Base-by-base conservation (phyloP, 225 moss, liverwort and hornwort genomes). In the Pseudisothecium myosuroides region DNA sequence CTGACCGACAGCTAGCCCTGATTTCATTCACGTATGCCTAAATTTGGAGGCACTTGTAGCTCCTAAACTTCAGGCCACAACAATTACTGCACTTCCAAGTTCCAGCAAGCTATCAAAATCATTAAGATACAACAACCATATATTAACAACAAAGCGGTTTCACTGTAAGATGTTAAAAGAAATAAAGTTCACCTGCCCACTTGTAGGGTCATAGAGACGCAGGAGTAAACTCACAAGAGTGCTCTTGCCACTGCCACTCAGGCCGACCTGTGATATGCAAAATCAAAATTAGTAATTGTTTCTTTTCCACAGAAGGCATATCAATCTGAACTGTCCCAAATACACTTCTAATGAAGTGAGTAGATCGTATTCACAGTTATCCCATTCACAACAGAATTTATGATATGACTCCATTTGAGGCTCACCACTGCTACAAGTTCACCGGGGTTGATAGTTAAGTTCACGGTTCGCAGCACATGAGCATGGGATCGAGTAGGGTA, bases 181-280 rank as follows among this genome's bases (percentile, higher is more conserved):
- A 78, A 87, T 60, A 61, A 60, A 52, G 27, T 83, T 84, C 83
- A 98, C 98, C 97, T 97, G 96, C 77, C 98, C 98, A 90, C 87
- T 91, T 84, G 92, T 91, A 52, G 99, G 99, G 88, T 99, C 99
- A 84, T 99, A 99, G 71, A 94, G 96, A 83, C 97, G 94, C 41
- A 99, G 96, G 64, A 99, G 94, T 84, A 99, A 85, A 90, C 96
- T 95, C 41, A 99, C 93, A 82, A 99, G 95, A 82, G 99, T 99
- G 84, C 97, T 97, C 87, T 99, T 97, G 63, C 99, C 99, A 91
- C 97, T 97, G 88, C 99, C 99, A 86, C 99, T 99, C 68, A 97
- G 82, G 28, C 99, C 99, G 60, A 97, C 98, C 98, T 98, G 84
- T 80, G 54, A 90, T 64, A 86, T 47, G 80, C 67, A 78, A 56